Base-by-base conservation (phyloP, 495 filamentous ascomycete genomes). In the Talaromyces stipitatus region DNA sequence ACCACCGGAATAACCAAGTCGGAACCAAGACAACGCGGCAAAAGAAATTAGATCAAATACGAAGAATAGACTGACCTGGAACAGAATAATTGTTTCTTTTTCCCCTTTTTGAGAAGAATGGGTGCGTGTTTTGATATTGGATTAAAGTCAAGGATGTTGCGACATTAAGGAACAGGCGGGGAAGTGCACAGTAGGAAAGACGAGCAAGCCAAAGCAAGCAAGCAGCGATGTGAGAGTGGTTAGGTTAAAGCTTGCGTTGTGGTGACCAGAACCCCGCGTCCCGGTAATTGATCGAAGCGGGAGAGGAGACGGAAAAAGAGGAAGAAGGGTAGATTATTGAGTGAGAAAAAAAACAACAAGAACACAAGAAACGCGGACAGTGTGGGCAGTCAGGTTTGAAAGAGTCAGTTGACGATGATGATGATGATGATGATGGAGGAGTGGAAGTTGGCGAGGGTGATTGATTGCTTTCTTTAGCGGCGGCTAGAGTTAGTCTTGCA, bases 91-190 rank as follows among this genome's bases (percentile, higher is more conserved):
- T 41, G 36, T 7, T 41, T 41, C 36, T 14, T 18, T 41, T 36
- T 41, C 9, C 18, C n/a, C n/a, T n/a, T n/a, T n/a, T n/a, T n/a
- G n/a, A n/a, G n/a, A 18, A 41, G 36, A 41, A 16, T 41, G n/a
- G 36, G n/a, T 16, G 16, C 33, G 36, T 16, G 22, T 48, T 18
- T 23, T 48, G 45, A 8, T 24, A 48, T 48, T 4, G 24, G 48
- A 51, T 30, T 18, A 30, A 51, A 30, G 48, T 30, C 27, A 51
- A 51, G 26, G n/a, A 23, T 51, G 5, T 18, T 28, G 48, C 24
- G 48, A 51, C 16, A 51, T 29, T 30, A 30, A 51, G 27, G 48
- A 51, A 51, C 48, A 51, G 48, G 48, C 48, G 48, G 48, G 48
- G 48, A 51, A 51, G 24, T 28, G n/a, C n/a, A n/a, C n/a, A 16